These are phyloP conservation scores for Candida labiduridarum DNA, from an alignment of 1,139 yeast species.

Conservation along the genomic window DNA sequence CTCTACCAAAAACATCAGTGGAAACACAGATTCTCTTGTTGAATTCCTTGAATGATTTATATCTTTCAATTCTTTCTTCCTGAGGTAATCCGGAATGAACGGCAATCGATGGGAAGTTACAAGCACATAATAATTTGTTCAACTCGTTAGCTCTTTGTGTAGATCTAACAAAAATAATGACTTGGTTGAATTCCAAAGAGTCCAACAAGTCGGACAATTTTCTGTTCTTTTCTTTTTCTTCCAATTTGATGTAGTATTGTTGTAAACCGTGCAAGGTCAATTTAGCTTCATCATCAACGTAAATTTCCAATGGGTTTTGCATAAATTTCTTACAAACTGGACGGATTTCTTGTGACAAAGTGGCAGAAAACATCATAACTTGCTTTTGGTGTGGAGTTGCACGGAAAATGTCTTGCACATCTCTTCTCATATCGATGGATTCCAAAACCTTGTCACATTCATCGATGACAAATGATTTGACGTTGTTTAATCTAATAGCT, in stretches of 20 bases:
- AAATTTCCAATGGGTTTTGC: slow-evolving; percentile 97
- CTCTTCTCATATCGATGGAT: slow-evolving; percentile 93
- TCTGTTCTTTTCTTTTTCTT: slow-evolving; percentile 91
- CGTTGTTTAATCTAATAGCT: slow-evolving; percentile 81
- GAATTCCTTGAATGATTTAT: slow-evolving; percentile 95
- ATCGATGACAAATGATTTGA: slow-evolving; percentile 94
- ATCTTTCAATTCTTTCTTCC: slow-evolving; percentile 97
- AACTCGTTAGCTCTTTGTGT: slow-evolving; percentile 91
- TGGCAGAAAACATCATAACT: slow-evolving; percentile 99
- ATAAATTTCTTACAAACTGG: slow-evolving; percentile 97
- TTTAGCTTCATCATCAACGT: slow-evolving; percentile 97
- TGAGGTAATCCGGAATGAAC: slow-evolving; percentile 96
- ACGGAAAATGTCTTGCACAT: slow-evolving; percentile 96
- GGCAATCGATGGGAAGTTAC: slow-evolving; percentile 96
- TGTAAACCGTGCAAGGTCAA: slow-evolving; percentile 97
- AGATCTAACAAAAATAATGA: slow-evolving; percentile 92
- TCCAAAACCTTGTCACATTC: slow-evolving; percentile 99
- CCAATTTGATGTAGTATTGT: slow-evolving; percentile 89
- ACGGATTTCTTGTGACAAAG: slow-evolving; percentile 90
- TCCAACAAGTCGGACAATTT: slow-evolving; percentile 91
- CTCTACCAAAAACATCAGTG: slow-evolving; percentile 98
- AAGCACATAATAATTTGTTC: slow-evolving; percentile 84
- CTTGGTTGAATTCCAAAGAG: slow-evolving; percentile 96
- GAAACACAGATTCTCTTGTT: slow-evolving; percentile 98
- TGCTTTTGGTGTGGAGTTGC: slow-evolving; percentile 98